A percentile compares a stretch with the other conserved stretches of the same genome.
Conservation (phyloP, 768 basidiomycete genomes). For the Russula brevipes region DNA sequence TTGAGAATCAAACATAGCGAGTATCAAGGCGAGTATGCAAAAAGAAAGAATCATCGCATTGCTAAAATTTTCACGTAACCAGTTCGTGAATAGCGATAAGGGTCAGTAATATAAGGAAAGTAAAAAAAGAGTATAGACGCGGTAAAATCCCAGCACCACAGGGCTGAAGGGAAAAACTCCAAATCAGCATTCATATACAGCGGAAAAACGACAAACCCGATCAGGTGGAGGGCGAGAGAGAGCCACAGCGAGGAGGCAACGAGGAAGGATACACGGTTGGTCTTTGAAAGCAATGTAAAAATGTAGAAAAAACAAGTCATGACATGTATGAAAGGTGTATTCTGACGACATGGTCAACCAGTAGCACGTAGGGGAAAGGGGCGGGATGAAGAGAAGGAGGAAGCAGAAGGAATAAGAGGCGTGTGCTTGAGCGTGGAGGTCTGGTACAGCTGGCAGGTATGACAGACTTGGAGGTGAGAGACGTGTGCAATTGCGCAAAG, state of each 20-base stretch:
- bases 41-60: constrained; percentile 13
- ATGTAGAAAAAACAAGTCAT: constrained; percentile 3
- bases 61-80: constrained; percentile 18
- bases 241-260: neutral
- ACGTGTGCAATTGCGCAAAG: constrained; percentile 15
- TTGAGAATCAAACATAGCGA: neutral
- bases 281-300: constrained; percentile 6
- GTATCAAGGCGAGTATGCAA: too few relatives aligned
- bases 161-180: neutral
- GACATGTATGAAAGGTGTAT: constrained; percentile 4
- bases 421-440: neutral
- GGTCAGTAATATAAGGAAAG: constrained; percentile 4
- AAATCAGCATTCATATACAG: neutral
- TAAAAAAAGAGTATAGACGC: neutral
- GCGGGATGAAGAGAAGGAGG: neutral
- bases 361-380: neutral
- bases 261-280: constrained; percentile 12
- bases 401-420: neutral
- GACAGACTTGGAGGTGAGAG: neutral
- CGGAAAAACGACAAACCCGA: constrained; percentile 1
- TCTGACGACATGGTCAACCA: constrained; percentile 18
- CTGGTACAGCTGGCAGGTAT: constrained; percentile 6
- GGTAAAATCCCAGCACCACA: neutral
- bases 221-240: neutral
- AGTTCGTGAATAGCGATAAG: constrained; percentile 14